Percentiles rank a stretch among this genome's conserved stretches.
These are phyloP conservation scores for Lotmaria passim DNA, from an alignment of 208 protist species.

Conservation along the genomic window DNA sequence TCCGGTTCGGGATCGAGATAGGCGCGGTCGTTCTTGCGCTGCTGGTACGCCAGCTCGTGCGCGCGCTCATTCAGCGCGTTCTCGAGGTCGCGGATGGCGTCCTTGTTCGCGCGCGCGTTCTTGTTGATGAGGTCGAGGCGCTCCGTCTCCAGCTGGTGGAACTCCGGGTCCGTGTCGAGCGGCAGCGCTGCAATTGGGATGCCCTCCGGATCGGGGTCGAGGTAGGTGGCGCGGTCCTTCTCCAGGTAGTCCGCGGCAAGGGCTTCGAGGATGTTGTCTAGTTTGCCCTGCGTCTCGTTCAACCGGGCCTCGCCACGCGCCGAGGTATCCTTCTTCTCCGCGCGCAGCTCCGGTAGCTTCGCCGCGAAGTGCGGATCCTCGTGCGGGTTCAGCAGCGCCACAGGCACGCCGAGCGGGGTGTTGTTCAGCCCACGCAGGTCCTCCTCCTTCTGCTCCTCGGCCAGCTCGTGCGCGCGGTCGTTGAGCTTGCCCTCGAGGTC, in stretches of 20 bases:
- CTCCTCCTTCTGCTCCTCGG: constrained; percentile 57
- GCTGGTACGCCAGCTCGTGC: constrained; percentile 49
- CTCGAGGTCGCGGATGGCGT: constrained; percentile 60
- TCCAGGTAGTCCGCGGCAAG: constrained; percentile 63
- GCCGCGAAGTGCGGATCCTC: constrained; percentile 56
- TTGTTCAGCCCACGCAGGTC: constrained; percentile 54
- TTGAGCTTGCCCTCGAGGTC: constrained; percentile 76
- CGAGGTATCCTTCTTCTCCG: constrained; percentile 45
- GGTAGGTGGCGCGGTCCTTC: constrained; percentile 54
- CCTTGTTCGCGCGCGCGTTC: constrained; percentile 55
- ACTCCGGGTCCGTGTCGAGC: constrained; percentile 59
- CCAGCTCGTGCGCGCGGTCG: constrained; percentile 66
- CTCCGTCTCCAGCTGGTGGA: constrained; percentile 66
- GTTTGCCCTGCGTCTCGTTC: constrained; percentile 56
- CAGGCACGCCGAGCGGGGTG: constrained; percentile 53
- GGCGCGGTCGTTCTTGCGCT: constrained; percentile 52
- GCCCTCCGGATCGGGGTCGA: constrained; percentile 57
- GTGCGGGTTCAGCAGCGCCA: constrained; percentile 60
- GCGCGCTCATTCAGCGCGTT: constrained; percentile 67
- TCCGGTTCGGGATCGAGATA: constrained; percentile 77
- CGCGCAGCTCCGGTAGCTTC: constrained; percentile 65
- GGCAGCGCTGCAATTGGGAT: constrained; percentile 53
- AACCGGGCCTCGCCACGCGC: constrained; percentile 48
- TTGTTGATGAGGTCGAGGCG: constrained; percentile 56
- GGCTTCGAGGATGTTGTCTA: constrained; percentile 61